Percentiles rank a stretch among this genome's conserved stretches.
These are phyloP conservation scores for Salpingoeca rosetta DNA, from an alignment of 78 protist genomes.

Conservation along the genomic window DNA sequence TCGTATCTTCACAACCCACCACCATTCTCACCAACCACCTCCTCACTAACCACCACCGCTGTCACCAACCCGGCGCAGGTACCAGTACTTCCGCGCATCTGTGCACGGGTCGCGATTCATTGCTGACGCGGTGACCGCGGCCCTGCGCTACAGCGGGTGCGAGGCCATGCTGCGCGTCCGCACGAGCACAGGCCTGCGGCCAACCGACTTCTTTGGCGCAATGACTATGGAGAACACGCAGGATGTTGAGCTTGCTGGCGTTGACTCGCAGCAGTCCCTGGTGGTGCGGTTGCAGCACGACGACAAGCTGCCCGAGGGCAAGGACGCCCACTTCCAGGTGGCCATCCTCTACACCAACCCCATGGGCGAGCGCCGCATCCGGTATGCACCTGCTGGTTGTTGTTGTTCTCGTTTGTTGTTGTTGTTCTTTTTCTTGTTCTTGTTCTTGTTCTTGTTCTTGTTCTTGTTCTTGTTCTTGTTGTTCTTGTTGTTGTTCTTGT, in stretches of 20 bases:
- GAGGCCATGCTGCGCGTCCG: neutral
- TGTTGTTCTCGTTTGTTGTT: neutral
- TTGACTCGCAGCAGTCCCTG: constrained; percentile 1
- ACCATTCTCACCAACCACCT: too few relatives aligned
- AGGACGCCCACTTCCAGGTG: constrained; percentile 18
- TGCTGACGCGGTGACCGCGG: neutral
- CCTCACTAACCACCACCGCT: too few relatives aligned
- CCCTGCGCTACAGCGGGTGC: neutral
- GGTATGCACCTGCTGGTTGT: too few relatives aligned
- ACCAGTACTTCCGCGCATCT: neutral
- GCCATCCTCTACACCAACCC: constrained; percentile 45
- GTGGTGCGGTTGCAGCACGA: constrained; percentile 27
- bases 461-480: neutral
- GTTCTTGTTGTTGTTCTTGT: neutral
- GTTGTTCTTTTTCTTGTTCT: neutral
- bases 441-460: neutral
- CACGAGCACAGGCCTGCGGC: constrained; percentile 16
- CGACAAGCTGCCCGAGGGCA: constrained; percentile 11
- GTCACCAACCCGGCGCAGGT: too few relatives aligned
- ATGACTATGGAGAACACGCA: constrained; percentile 8
- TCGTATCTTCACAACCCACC: too few relatives aligned
- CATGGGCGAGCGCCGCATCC: constrained; percentile 51
- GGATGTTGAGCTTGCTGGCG: constrained; percentile 29
- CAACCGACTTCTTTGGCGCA: constrained; percentile 1
- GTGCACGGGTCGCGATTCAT: neutral